Evolutionary conservation across 2,329 filamentous ascomycete genomes (phyloP).

Genomic region (Stachybotrys chartarum): DNA sequence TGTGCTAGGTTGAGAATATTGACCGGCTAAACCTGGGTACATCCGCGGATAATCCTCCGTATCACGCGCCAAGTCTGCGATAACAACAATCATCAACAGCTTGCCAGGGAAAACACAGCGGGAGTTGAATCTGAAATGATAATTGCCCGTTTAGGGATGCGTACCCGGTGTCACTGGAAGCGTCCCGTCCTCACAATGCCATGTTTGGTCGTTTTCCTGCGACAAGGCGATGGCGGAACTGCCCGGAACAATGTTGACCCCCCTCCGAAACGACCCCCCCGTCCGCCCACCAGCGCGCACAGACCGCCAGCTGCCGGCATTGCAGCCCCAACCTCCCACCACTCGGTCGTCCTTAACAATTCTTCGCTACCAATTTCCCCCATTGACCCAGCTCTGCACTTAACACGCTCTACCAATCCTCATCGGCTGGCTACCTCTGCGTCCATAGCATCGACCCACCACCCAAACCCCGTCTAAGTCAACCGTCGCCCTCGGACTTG

Average conservation of each 20-base stretch:
- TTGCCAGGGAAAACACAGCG: background rate
- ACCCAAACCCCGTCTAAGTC: constrained; percentile 8
- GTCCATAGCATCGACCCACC: constrained; percentile 11
- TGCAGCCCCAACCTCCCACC: constrained; percentile 13
- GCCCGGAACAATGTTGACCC: constrained; percentile 4
- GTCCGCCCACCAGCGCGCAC: constrained; percentile 13
- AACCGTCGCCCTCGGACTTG: constrained; percentile 3
- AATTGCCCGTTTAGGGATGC: no score
- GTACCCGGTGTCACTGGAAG: no score
- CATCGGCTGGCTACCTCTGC: background rate
- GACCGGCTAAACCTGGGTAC: constrained; percentile 20
- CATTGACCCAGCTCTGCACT: constrained; percentile 16
- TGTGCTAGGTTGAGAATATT: no score
- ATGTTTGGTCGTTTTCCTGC: no score
- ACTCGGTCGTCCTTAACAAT: constrained; percentile 18
- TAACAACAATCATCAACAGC: background rate
- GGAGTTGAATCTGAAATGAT: background rate
- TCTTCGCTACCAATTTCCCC: constrained; percentile 36
- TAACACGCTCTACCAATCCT: background rate
- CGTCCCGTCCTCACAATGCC: no score
- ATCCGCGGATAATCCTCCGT: constrained; percentile 19
- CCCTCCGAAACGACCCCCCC: constrained; percentile 2
- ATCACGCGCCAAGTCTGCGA: constrained; percentile 5
- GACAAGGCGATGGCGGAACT: background rate
- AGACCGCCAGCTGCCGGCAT: constrained; percentile 15